A percentile compares a stretch with the other conserved stretches of the same genome.
Evolutionary conservation across 345 rosid species (phyloP).

Genomic region (Camelina sativa): DNA sequence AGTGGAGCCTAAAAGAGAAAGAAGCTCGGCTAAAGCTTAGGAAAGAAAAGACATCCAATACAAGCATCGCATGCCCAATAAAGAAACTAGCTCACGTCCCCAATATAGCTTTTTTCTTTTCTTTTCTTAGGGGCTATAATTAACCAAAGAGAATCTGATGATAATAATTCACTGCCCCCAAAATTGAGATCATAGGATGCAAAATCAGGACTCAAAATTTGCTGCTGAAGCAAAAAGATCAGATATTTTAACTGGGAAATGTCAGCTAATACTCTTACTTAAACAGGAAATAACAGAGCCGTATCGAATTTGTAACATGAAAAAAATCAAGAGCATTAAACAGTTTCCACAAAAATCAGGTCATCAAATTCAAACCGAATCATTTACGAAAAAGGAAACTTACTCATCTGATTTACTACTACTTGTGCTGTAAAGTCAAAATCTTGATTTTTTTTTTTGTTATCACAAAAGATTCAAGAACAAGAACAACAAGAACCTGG

Average conservation of each 20-base stretch:
- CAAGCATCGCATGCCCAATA: conserved; percentile 45
- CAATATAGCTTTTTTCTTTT: conserved; percentile 22
- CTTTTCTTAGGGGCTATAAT: conserved; percentile 14
- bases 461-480: not conserved
- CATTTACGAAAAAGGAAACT: not conserved
- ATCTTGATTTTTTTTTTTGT: not conserved
- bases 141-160: conserved; percentile 32
- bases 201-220: conserved; percentile 7
- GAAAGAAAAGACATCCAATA: conserved; percentile 11
- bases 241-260: not conserved
- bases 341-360: conserved; percentile 23
- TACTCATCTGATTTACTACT: conserved; percentile 32
- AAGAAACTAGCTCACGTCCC: conserved; percentile 42
- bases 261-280: not conserved
- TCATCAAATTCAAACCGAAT: conserved; percentile 28
- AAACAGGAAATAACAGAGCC: conserved; percentile 6
- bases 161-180: conserved; percentile 7
- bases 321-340: conserved; percentile 9
- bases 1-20: conserved; percentile 38
- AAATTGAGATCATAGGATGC: conserved; percentile 24
- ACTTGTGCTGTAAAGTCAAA: conserved; percentile 15
- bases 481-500: not conserved
- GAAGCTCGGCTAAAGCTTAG: conserved; percentile 38
- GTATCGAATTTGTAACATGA: conserved; percentile 15
- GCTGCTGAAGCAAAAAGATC: conserved; percentile 6